Evolutionary conservation across 331 rosid species (phyloP).

Genomic region (Cydonia oblonga): DNA sequence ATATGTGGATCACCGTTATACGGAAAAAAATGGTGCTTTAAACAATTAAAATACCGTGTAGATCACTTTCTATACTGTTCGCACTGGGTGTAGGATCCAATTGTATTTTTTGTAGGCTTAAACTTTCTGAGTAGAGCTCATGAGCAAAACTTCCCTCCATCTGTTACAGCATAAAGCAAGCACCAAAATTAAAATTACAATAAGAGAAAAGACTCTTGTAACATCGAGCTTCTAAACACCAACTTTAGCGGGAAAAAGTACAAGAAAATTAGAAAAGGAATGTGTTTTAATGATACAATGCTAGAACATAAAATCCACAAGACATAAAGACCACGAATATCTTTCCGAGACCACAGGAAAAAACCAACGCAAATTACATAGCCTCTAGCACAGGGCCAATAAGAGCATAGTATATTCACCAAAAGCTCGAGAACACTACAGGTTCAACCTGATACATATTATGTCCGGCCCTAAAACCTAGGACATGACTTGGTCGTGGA

Average conservation of each 20-base stretch:
- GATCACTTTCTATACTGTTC: not conserved
- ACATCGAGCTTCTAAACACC: not conserved
- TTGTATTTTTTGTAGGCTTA: slow-evolving; percentile 16
- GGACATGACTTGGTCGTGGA: not conserved
- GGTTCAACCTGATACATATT: not conserved
- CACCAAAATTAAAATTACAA: not conserved
- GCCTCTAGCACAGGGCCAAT: not conserved
- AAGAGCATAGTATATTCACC: not conserved
- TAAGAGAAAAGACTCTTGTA: not conserved
- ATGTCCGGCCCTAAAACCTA: not conserved
- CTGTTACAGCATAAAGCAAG: not conserved
- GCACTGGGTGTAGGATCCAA: slow-evolving; percentile 5
- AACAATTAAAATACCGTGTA: slow-evolving; percentile 7
- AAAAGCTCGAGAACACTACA: not conserved
- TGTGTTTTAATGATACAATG: not conserved
- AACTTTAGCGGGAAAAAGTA: not conserved
- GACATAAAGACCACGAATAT: not conserved
- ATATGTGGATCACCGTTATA: not conserved
- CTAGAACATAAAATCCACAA: not conserved
- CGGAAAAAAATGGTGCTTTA: not conserved
- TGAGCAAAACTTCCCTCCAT: slow-evolving; percentile 39
- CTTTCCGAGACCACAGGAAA: not conserved
- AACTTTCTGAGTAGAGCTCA: slow-evolving; percentile 41
- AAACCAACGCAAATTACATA: not conserved
- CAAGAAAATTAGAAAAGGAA: not conserved